These are phyloP conservation scores for Boletus fagicola DNA, from an alignment of 768 basidiomycete species.

Conservation along the genomic window DNA sequence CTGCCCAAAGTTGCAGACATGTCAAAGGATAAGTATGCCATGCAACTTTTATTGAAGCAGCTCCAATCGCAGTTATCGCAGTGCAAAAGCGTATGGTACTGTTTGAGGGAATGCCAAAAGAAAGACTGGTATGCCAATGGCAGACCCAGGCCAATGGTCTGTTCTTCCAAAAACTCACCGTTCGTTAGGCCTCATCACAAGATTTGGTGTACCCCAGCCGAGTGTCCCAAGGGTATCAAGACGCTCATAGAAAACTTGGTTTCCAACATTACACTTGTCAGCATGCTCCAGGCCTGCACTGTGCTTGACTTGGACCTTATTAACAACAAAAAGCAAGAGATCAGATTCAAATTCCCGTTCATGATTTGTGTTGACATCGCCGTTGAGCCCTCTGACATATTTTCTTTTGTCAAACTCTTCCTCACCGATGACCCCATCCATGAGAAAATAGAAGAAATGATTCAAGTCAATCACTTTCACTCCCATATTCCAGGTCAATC, in stretches of 20 bases:
- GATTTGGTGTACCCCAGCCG: background rate
- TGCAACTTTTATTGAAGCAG: background rate
- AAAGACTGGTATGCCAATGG: background rate
- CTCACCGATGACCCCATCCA: background rate
- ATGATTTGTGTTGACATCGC: background rate
- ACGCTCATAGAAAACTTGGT: background rate
- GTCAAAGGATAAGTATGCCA: background rate
- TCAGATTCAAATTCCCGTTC: background rate
- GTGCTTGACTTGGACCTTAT: background rate
- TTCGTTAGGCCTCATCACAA: background rate
- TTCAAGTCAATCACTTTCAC: background rate
- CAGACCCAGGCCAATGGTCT: background rate
- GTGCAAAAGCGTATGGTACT: background rate
- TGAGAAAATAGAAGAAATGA: background rate
- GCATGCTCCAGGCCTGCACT: background rate
- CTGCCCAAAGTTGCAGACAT: background rate
- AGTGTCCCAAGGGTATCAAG: background rate
- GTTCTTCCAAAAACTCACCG: background rate
- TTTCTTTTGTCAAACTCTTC: background rate
- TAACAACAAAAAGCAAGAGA: background rate
- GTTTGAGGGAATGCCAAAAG: background rate
- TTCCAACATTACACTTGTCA: background rate
- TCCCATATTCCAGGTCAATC: background rate
- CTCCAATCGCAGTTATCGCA: background rate
- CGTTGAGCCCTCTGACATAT: background rate